phyloP scores from a whole-genome alignment of 495 filamentous ascomycete species.

The Alectoria sarmentosa region DNA sequence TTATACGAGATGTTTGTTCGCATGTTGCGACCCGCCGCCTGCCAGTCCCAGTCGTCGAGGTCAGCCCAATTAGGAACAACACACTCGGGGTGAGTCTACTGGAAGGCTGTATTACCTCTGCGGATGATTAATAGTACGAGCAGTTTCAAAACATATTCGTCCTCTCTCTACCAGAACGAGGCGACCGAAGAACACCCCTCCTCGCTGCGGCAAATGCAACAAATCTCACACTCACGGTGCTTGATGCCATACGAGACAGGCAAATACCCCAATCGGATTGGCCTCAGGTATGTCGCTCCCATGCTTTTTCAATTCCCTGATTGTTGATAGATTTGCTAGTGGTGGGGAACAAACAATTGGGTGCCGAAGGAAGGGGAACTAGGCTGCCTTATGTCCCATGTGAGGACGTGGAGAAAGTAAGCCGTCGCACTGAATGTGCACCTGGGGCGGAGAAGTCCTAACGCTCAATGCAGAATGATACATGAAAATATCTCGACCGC shows the following conservation, averaged over 20 bases:
- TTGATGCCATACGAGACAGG: slow-evolving; percentile 23
- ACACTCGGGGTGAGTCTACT: slow-evolving; percentile 20
- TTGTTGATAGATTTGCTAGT: neutral
- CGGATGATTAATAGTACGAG: neutral
- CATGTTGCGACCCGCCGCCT: slow-evolving; percentile 4
- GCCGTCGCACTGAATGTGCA: neutral
- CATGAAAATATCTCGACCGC: slow-evolving; percentile 37
- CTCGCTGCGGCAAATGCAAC: slow-evolving; percentile 22
- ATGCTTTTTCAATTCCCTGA: neutral
- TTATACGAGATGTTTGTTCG: slow-evolving; percentile 14
- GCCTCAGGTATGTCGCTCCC: slow-evolving; percentile 11
- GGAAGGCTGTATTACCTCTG: neutral
- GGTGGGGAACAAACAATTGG: slow-evolving; percentile 21
- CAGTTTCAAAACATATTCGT: slow-evolving; percentile 23
- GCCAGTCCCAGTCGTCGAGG: neutral
- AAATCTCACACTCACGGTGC: slow-evolving; percentile 19
- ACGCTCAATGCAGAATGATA: slow-evolving; percentile 28
- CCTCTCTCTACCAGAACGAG: slow-evolving; percentile 23
- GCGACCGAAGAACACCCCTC: slow-evolving; percentile 20
- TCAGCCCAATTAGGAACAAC: slow-evolving; percentile 19
- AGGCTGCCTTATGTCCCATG: slow-evolving; percentile 25
- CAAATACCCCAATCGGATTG: slow-evolving; percentile 22
- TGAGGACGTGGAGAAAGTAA: slow-evolving; percentile 23
- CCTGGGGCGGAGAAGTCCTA: neutral
- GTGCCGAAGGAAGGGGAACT: slow-evolving; percentile 24